Conservation (phyloP, 495 filamentous ascomycete genomes). For the Trichocladium antarcticum region DNA sequence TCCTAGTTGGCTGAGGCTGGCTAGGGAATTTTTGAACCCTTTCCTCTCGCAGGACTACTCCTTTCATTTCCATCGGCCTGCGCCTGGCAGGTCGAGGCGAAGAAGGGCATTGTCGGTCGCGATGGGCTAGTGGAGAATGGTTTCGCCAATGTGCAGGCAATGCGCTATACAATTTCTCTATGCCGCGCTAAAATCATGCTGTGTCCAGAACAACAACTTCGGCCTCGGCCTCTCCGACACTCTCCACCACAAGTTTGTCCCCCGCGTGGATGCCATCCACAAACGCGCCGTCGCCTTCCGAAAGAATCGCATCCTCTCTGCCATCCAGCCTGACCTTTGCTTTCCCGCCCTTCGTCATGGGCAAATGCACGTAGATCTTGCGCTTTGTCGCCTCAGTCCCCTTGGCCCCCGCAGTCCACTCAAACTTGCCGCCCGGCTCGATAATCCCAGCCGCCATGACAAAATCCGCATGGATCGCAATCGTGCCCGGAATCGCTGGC, state of each 20-base stretch:
- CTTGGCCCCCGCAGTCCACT: slow-evolving; percentile 49
- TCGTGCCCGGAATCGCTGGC: slow-evolving; percentile 48
- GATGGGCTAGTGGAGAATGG: too few species aligned
- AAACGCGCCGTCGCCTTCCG: slow-evolving; percentile 68
- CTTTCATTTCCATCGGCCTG: slow-evolving; percentile 18
- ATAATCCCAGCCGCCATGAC: slow-evolving; percentile 65
- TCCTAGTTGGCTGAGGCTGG: slow-evolving; percentile 24
- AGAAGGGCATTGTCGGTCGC: slow-evolving; percentile 5
- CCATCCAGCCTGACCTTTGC: slow-evolving; percentile 53
- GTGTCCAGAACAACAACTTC: slow-evolving; percentile 57
- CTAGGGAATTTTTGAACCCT: slow-evolving; percentile 28
- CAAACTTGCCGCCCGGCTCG: slow-evolving; percentile 41
- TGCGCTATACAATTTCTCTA: too few species aligned
- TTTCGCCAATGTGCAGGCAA: too few species aligned
- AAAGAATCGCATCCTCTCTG: slow-evolving; percentile 49
- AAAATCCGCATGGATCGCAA: slow-evolving; percentile 71
- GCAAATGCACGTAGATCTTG: slow-evolving; percentile 66
- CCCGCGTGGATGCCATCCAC: slow-evolving; percentile 46
- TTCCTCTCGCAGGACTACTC: slow-evolving; percentile 16
- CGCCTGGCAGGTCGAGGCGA: slow-evolving; percentile 17
- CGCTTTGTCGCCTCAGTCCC: slow-evolving; percentile 42
- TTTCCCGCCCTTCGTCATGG: slow-evolving; percentile 62
- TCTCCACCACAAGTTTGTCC: slow-evolving; percentile 50
- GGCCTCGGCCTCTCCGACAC: slow-evolving; percentile 53
- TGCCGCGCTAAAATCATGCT: slow-evolving; percentile 19